Evolutionary conservation across 495 filamentous ascomycete genomes (phyloP).

Genomic region (Beverwykella pulmonaria): DNA sequence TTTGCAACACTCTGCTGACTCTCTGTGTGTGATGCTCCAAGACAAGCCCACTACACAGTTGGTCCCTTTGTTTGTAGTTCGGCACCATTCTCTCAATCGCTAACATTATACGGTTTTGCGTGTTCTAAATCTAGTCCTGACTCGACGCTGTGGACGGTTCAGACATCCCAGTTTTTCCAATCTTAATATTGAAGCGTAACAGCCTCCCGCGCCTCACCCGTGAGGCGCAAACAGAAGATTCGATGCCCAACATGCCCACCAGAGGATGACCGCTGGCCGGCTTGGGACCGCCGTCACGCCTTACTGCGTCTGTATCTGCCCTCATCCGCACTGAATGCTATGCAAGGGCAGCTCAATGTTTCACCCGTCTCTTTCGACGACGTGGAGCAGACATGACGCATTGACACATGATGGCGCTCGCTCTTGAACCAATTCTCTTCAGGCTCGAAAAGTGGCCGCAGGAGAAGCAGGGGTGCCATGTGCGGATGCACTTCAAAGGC

Average conservation of each 20-base stretch:
- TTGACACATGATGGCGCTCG: not conserved
- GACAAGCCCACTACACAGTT: not conserved
- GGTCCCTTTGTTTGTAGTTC: not conserved
- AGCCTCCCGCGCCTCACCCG: not conserved
- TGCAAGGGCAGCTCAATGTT: constrained; percentile 28
- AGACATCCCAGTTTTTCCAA: not conserved
- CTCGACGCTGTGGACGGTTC: constrained; percentile 1
- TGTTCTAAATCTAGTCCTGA: constrained; percentile 8
- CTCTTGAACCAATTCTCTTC: not conserved
- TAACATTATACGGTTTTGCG: not conserved
- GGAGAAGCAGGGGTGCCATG: constrained; percentile 33
- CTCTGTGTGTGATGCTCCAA: not conserved
- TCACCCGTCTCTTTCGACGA: constrained; percentile 25
- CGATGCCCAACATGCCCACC: not conserved
- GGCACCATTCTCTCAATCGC: not conserved
- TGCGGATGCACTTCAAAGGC: constrained; percentile 22
- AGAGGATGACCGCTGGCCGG: not conserved
- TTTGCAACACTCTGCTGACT: not conserved
- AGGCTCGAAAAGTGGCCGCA: constrained; percentile 16
- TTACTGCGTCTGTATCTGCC: not conserved
- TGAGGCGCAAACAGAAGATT: not conserved
- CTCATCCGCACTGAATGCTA: not conserved
- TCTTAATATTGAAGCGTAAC: not conserved
- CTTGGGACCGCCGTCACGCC: constrained; percentile 1
- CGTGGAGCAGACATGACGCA: constrained; percentile 7